phyloP scores from a whole-genome alignment of 345 rosid genomes.

The Garcia nutans region DNA sequence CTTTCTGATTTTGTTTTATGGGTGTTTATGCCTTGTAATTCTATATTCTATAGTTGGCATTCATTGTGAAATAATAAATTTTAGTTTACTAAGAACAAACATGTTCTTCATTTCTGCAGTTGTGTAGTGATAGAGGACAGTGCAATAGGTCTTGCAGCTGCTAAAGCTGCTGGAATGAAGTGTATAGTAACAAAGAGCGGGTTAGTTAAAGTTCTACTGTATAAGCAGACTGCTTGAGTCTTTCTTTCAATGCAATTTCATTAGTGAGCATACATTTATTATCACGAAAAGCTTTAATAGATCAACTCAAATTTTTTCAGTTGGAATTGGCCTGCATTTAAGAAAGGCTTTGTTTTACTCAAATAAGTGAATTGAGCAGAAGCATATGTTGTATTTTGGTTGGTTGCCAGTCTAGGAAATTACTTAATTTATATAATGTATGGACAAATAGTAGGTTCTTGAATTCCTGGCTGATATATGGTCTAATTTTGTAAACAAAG shows the following conservation, averaged over 20 bases:
- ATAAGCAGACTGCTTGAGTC: neutral
- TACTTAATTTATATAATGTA: neutral
- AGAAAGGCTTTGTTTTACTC: neutral
- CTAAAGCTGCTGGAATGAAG: conserved; percentile 96
- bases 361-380: neutral
- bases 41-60: neutral
- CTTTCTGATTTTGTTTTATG: neutral
- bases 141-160: conserved; percentile 88
- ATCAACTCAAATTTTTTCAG: neutral
- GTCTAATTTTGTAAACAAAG: too few relatives aligned
- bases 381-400: neutral
- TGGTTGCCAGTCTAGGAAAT: neutral
- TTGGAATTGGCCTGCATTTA: neutral
- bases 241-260: neutral
- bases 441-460: neutral
- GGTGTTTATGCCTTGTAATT: neutral
- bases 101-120: conserved; percentile 41
- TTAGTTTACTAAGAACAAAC: neutral
- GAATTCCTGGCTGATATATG: too few relatives aligned
- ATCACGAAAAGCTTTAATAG: neutral
- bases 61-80: neutral
- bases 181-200: conserved; percentile 92
- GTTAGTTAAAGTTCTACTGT: conserved; percentile 32
- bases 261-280: neutral
- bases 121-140: conserved; percentile 96